These are phyloP conservation scores for Pseudogymnoascus verrucosus DNA, from an alignment of 2,329 filamentous ascomycete genomes.

Conservation along the genomic window DNA sequence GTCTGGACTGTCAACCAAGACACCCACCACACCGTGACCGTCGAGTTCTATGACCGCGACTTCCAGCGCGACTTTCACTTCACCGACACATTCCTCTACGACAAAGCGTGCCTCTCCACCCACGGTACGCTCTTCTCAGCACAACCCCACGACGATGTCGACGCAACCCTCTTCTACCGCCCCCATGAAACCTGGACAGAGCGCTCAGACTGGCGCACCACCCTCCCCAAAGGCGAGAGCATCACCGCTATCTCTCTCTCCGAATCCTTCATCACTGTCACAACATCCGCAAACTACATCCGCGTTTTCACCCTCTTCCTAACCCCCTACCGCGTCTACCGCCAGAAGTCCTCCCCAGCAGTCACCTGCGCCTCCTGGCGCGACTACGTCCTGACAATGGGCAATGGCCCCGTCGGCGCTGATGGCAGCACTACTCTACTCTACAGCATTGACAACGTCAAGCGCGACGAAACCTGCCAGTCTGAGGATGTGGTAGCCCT, in stretches of 20 bases:
- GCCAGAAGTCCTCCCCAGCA: constrained; percentile 81
- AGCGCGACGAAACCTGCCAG: constrained; percentile 87
- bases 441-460: constrained; percentile 93
- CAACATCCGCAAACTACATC: constrained; percentile 80
- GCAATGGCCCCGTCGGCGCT: constrained; percentile 77
- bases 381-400: constrained; percentile 93
- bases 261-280: constrained; percentile 83
- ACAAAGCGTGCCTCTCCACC: constrained; percentile 87
- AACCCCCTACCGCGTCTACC: constrained; percentile 78
- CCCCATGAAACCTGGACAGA: constrained; percentile 96
- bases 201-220: constrained; percentile 80
- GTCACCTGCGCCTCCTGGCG: constrained; percentile 92
- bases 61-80: constrained; percentile 93
- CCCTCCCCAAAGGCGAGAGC: constrained; percentile 78
- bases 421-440: constrained; percentile 71
- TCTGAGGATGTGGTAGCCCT: constrained; percentile 88
- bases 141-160: constrained; percentile 54
- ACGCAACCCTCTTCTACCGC: constrained; percentile 86
- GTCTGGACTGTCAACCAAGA: constrained; percentile 98
- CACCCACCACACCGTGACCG: constrained; percentile 84
- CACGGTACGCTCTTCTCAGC: constrained; percentile 81
- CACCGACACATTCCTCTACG: constrained; percentile 90
- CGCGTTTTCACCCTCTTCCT: constrained; percentile 91
- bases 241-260: constrained; percentile 84
- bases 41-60: constrained; percentile 95